A percentile compares a stretch with the other conserved stretches of the same genome.
phyloP scores from a whole-genome alignment of 352 stramenopile genomes.

The Globisporangium polare region DNA sequence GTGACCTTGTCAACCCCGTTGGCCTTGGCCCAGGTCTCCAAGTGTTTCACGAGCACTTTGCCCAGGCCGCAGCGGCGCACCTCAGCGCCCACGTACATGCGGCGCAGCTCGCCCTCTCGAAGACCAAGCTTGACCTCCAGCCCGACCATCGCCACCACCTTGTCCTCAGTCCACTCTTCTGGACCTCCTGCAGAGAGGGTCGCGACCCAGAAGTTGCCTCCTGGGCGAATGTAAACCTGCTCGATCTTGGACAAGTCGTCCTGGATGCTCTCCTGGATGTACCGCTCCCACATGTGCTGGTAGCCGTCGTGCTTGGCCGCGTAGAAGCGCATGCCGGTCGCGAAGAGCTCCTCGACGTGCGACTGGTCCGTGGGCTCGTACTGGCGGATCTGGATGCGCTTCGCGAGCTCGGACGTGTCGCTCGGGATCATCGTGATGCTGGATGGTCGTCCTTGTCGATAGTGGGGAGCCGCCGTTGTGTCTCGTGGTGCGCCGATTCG shows the following conservation, averaged over 20 bases:
- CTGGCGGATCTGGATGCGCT: slow-evolving; percentile 20
- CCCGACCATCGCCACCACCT: slow-evolving; percentile 26
- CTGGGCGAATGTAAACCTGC: slow-evolving; percentile 28
- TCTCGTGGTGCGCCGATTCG: neutral
- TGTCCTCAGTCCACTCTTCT: neutral
- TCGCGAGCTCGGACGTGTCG: neutral
- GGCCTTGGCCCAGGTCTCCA: neutral
- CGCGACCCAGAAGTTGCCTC: slow-evolving; percentile 52
- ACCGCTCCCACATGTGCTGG: slow-evolving; percentile 18
- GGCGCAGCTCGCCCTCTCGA: slow-evolving; percentile 15
- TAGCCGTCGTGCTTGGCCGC: slow-evolving; percentile 9
- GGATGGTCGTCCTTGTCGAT: too few relatives aligned
- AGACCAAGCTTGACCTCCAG: slow-evolving; percentile 23
- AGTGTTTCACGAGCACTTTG: neutral
- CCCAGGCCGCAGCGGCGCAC: slow-evolving; percentile 6
- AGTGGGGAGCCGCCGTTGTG: neutral
- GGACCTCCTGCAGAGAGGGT: neutral
- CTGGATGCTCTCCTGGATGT: slow-evolving; percentile 9
- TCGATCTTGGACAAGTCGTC: slow-evolving; percentile 34
- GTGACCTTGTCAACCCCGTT: neutral
- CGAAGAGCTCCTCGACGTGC: slow-evolving; percentile 28
- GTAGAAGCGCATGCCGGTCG: slow-evolving; percentile 25
- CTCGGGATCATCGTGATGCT: too few relatives aligned
- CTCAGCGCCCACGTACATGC: slow-evolving; percentile 7
- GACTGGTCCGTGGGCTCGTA: slow-evolving; percentile 22